Conservation (phyloP, 179 eudicot genomes). For the Patellifolia procumbens region DNA sequence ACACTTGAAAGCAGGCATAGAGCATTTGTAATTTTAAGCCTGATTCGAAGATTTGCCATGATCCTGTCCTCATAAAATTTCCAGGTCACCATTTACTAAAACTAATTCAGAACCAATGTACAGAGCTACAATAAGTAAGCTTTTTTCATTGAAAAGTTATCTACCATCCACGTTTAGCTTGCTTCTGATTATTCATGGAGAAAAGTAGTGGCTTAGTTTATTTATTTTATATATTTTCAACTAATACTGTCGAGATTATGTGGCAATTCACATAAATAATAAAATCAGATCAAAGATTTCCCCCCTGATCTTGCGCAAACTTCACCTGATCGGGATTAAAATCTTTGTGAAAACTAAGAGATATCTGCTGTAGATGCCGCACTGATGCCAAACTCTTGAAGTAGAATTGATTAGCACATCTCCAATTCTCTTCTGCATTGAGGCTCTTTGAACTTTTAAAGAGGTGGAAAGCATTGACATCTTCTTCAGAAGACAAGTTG, state of each 20-base stretch:
- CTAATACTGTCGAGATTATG: not conserved
- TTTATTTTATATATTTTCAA: not conserved
- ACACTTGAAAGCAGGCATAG: not conserved
- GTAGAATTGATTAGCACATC: conserved; percentile 64
- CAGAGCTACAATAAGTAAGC: not conserved
- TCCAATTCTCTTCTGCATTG: conserved; percentile 53
- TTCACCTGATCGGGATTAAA: conserved; percentile 78
- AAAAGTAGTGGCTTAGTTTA: too few relatives aligned
- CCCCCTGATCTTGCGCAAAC: not conserved
- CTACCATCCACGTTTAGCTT: not conserved
- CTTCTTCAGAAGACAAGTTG: conserved; percentile 28
- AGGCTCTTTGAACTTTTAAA: conserved; percentile 31
- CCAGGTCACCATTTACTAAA: not conserved
- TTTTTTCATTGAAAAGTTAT: too few relatives aligned
- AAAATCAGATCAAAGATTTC: not conserved
- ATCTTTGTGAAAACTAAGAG: conserved; percentile 81
- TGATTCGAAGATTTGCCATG: not conserved
- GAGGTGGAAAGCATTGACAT: conserved; percentile 27
- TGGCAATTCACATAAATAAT: not conserved
- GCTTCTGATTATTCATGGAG: not conserved
- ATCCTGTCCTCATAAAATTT: too few relatives aligned
- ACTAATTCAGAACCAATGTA: not conserved
- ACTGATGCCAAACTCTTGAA: conserved; percentile 82
- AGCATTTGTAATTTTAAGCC: not conserved
- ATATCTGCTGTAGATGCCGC: conserved; percentile 55